phyloP scores from a whole-genome alignment of 768 basidiomycete genomes.

The Boletus rubescentipes region DNA sequence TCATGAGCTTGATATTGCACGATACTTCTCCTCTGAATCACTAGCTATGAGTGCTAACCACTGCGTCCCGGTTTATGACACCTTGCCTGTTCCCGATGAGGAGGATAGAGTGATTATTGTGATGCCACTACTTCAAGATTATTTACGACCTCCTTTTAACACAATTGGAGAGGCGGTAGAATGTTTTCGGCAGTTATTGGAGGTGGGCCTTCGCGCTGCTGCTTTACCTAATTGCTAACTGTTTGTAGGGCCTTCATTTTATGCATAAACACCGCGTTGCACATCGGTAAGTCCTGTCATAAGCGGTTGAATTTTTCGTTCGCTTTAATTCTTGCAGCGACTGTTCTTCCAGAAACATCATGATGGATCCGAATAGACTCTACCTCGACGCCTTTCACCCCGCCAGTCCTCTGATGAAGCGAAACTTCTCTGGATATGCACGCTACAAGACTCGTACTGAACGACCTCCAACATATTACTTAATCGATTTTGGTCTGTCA shows the following conservation, averaged over 20 bases:
- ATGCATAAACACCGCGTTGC: slow-evolving; percentile 25
- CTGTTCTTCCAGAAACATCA: slow-evolving; percentile 32
- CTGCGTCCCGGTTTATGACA: slow-evolving; percentile 34
- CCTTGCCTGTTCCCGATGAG: slow-evolving; percentile 10
- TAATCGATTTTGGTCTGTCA: slow-evolving; percentile 26
- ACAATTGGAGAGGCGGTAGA: slow-evolving; percentile 33
- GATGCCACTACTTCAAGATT: slow-evolving; percentile 38
- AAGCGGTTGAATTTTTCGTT: not conserved
- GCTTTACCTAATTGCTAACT: not conserved
- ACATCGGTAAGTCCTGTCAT: slow-evolving; percentile 7
- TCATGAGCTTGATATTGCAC: slow-evolving; percentile 32
- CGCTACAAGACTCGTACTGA: slow-evolving; percentile 9
- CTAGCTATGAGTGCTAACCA: slow-evolving; percentile 28
- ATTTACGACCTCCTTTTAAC: slow-evolving; percentile 24
- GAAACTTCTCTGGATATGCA: slow-evolving; percentile 21
- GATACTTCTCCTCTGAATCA: slow-evolving; percentile 12
- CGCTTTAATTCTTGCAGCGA: slow-evolving; percentile 18
- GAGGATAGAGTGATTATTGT: slow-evolving; percentile 20
- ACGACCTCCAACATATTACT: slow-evolving; percentile 20
- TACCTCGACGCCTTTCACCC: slow-evolving; percentile 34
- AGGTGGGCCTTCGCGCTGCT: slow-evolving; percentile 12
- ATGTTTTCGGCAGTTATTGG: slow-evolving; percentile 34
- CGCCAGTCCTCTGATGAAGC: slow-evolving; percentile 1
- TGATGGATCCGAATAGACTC: slow-evolving; percentile 29
- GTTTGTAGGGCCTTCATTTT: slow-evolving; percentile 8